Evolutionary conservation across 257 asterid species (phyloP).

Genomic region (Nicotiana noctiflora): DNA sequence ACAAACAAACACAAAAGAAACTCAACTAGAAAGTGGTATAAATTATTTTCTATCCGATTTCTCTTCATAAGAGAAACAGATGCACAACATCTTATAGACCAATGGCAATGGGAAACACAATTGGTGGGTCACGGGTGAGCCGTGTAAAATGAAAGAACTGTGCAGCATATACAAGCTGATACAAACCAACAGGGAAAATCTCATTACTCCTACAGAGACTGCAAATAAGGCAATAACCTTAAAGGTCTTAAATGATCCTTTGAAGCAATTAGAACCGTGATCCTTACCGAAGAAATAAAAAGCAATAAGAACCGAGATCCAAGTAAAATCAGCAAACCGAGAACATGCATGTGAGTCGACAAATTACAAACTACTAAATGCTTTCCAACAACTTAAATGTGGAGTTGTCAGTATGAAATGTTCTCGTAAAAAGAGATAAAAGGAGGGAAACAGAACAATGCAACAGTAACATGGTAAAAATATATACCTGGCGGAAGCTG

Average conservation of each 20-base stretch:
- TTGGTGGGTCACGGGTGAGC: neutral
- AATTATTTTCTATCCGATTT: neutral
- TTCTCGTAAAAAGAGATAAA: neutral
- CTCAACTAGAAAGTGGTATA: neutral
- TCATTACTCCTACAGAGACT: neutral
- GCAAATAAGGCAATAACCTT: neutral
- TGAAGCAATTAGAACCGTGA: neutral
- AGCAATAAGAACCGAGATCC: neutral
- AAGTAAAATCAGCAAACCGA: neutral
- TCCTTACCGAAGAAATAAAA: neutral
- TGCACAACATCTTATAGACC: neutral
- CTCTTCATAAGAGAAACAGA: neutral
- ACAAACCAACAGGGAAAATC: neutral
- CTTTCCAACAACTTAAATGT: neutral
- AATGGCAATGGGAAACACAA: neutral
- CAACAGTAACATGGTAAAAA: neutral
- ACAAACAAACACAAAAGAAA: neutral
- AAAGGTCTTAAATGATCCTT: neutral
- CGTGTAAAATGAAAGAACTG: neutral
- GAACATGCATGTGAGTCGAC: neutral
- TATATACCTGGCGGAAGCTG: constrained; percentile 80
- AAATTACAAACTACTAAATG: constrained; percentile 1
- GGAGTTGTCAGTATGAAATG: neutral
- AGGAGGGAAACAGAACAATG: neutral
- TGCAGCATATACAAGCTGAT: neutral